A percentile compares a stretch with the other conserved stretches of the same genome.
phyloP scores from a whole-genome alignment of 352 stramenopile genomes.

The Globisporangium echinulatum region DNA sequence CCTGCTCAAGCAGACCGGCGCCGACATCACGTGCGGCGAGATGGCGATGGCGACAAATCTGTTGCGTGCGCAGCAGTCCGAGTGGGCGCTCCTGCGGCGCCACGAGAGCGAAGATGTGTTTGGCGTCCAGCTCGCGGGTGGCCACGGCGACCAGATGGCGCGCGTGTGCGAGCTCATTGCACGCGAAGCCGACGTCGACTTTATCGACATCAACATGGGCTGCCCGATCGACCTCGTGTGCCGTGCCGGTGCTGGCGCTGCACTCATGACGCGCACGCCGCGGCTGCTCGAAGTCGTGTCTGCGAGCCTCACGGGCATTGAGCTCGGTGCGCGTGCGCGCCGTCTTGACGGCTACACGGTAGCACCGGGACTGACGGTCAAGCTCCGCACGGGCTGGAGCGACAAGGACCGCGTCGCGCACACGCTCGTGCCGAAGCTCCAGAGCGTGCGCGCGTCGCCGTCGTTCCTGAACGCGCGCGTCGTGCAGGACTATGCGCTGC shows the following conservation, averaged over 20 bases:
- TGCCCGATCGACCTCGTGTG: slow-evolving; percentile 98
- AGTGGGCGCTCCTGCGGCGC: slow-evolving; percentile 96
- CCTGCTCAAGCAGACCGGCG: slow-evolving; percentile 95
- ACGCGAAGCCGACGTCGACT: slow-evolving; percentile 93
- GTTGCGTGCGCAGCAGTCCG: slow-evolving; percentile 90
- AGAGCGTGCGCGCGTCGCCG: slow-evolving; percentile 44
- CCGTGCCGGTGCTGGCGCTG: slow-evolving; percentile 81
- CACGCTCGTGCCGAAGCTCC: slow-evolving; percentile 90
- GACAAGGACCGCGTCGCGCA: slow-evolving; percentile 94
- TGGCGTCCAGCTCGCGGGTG: slow-evolving; percentile 95
- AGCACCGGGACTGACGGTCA: slow-evolving; percentile 91
- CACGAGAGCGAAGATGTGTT: slow-evolving; percentile 97
- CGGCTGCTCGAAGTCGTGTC: slow-evolving; percentile 89
- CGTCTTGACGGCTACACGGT: slow-evolving; percentile 2
- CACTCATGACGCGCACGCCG: slow-evolving; percentile 91
- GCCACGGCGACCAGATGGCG: slow-evolving; percentile 91
- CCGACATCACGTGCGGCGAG: slow-evolving; percentile 99
- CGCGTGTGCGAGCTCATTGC: slow-evolving; percentile 91
- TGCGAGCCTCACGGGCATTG: slow-evolving; percentile 77
- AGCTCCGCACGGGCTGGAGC: slow-evolving; percentile 97
- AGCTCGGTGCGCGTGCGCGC: slow-evolving; percentile 46
- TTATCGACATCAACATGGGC: slow-evolving; percentile 99
- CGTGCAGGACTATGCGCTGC: slow-evolving; percentile 64
- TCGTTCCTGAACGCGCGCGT: slow-evolving; percentile 78
- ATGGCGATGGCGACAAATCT: slow-evolving; percentile 97